phyloP scores from a whole-genome alignment of 305 asterid species.

The Plantago rigida region DNA sequence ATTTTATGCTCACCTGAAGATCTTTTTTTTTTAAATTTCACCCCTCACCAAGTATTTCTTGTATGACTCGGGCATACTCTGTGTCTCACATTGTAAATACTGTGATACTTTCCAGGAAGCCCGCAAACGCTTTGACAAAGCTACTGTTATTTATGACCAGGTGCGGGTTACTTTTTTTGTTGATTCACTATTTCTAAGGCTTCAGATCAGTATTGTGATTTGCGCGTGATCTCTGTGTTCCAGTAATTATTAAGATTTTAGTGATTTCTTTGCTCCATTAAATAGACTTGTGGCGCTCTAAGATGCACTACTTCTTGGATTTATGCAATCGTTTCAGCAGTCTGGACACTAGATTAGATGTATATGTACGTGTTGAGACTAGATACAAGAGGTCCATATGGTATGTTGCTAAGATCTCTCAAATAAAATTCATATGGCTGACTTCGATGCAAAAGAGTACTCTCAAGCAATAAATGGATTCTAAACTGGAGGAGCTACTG shows the following conservation, averaged over 20 bases:
- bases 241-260: not conserved
- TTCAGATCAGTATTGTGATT: slow-evolving; percentile 13
- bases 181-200: slow-evolving; percentile 5
- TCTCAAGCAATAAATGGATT: too few relatives aligned
- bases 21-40: not conserved
- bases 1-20: not conserved
- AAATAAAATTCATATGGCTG: too few relatives aligned
- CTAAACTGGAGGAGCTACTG: too few relatives aligned
- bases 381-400: too few relatives aligned
- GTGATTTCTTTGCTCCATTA: too few relatives aligned
- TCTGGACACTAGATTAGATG: too few relatives aligned
- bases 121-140: slow-evolving; percentile 94
- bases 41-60: slow-evolving; percentile 5
- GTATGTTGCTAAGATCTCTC: too few relatives aligned
- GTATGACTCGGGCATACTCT: slow-evolving; percentile 6
- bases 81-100: slow-evolving; percentile 27
- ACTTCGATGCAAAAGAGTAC: too few relatives aligned
- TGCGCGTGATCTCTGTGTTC: not conserved
- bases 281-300: too few relatives aligned
- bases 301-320: too few relatives aligned
- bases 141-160: slow-evolving; percentile 79
- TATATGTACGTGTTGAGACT: too few relatives aligned
- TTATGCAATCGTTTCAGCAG: too few relatives aligned
- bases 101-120: slow-evolving; percentile 61
- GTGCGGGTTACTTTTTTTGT: slow-evolving; percentile 30